Base-by-base conservation (phyloP, 2,329 filamentous ascomycete genomes). In the Pseudogymnoascus verrucosus region DNA sequence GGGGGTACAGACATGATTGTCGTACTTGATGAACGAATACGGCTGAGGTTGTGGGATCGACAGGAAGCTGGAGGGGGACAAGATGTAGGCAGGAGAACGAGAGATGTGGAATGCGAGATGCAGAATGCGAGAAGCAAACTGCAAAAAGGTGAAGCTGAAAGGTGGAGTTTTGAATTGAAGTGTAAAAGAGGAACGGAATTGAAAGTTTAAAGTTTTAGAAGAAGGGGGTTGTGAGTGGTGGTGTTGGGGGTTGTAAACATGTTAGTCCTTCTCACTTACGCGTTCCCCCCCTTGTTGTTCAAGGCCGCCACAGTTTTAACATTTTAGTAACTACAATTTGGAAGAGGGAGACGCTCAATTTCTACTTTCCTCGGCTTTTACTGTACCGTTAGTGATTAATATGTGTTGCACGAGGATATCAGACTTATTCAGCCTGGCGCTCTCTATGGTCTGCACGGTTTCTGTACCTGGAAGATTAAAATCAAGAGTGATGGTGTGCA, bases 1-100 rank as follows among this genome's bases (percentile, higher is more conserved):
- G 11, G 47, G n/a, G 31, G 19, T 59, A 54, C 61, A 40, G n/a
- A 60, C 37, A 54, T 62, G 21, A n/a, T 68, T 67, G 36, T 66
- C 51, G 4, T 60, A 63, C 12, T 68, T 62, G 28, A 66, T 64
- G 14, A 34, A 19, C n/a, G 5, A 21, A 57, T 34, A 57, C 26
- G 28, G 51, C 51, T 57, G 28, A 57, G n/a, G 12, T 57, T 21
- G 51, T 10, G 51, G 28, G 51, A 57, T 57, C 10, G 51, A 57
- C 28, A 57, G 28, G 28, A 57, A 12, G 26, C 51, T 57, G 28
- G 51, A 57, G 28, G 51, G 5, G 51, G n/a, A 57, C 51, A 19
- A 19, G 44, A 28, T 16, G 51, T 21, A 16, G 47, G 26, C 2
- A 34, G 51, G 2, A 57, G 51, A 19, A 57, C 2, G 26, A n/a